Base-by-base conservation (phyloP, 2,329 filamentous ascomycete species). In the Rhynchosporium graminicola region DNA sequence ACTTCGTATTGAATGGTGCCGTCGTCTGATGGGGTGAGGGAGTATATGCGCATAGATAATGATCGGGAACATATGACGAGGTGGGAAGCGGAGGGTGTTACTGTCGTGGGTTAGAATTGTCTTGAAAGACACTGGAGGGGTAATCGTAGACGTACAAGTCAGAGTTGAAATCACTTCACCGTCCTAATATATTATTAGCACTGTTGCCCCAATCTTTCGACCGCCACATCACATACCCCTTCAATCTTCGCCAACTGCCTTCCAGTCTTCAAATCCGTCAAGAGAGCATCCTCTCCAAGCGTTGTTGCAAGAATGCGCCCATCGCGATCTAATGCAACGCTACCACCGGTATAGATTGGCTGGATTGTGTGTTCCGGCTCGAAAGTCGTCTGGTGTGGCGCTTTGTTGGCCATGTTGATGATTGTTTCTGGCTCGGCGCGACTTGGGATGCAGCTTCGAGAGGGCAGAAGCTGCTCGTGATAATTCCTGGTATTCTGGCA, bases 301-400 rank as follows among this genome's bases (percentile, higher is more conserved):
- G 90, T 92, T 29, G 92, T 92, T 48, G 92, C 94, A 60, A 99
- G 82, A 66, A 98, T 85, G 71, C 86, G 85, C 57, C 92, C 92
- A 77, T 86, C 86, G 75, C 87, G 85, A 80, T 94, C 92, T 65
- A 98, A 83, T 36, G 91, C 87, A 63, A 96, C 87, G 68, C 90
- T 89, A 48, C 95, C 95, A 60, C 95, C 95, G 1, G 94, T 97
- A 74, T 95, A 97, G 56, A 98, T 94, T 26, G 95, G 95, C 71
- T 92, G 90, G 61, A 99, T 90, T 54, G 92, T 90, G 72, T 89
- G 87, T 68, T 84, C 84, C 63, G 89, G 85, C 73, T 96, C 91
- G 76, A 97, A 99, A 3, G 94, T 97, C 62, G 92, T 97, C 81
- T 92, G 96, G 70, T 85, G 80, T 20, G 84, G 80, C 63, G 85